Percentiles rank a stretch among this genome's conserved stretches.
phyloP scores from a whole-genome alignment of 306 rosid genomes.

The Arachis stenosperma region DNA sequence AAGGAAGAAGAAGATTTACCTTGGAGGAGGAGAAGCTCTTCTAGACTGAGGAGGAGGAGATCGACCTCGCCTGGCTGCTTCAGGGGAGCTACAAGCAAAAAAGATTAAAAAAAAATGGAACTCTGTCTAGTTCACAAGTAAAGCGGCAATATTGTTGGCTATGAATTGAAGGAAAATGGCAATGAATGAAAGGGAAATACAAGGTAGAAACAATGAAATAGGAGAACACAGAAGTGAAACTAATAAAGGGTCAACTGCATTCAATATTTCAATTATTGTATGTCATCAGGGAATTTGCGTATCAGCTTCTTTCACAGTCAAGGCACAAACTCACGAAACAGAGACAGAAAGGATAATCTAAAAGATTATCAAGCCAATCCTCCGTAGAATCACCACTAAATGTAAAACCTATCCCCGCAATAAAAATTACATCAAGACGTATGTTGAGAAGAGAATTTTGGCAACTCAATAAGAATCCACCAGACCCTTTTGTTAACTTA shows the following conservation, averaged over 20 bases:
- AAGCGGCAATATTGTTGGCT: not conserved
- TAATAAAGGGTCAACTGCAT: not conserved
- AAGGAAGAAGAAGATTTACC: constrained; percentile 41
- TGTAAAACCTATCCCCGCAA: not conserved
- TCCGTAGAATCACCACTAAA: constrained; percentile 19
- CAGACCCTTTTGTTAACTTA: not conserved
- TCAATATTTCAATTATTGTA: not conserved
- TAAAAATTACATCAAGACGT: constrained; percentile 8
- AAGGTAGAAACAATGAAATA: not conserved
- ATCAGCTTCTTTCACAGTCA: not conserved
- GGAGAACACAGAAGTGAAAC: not conserved
- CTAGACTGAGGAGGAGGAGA: constrained; percentile 74
- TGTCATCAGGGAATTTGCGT: not conserved
- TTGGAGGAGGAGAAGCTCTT: constrained; percentile 78
- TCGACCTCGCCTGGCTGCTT: constrained; percentile 66
- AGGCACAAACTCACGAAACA: not conserved
- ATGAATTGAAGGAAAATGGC: not conserved
- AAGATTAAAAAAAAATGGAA: not conserved
- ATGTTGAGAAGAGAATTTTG: not conserved
- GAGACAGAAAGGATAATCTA: constrained; percentile 1
- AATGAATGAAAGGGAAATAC: not conserved
- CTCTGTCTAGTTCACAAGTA: constrained; percentile 7
- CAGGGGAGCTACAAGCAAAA: constrained; percentile 54
- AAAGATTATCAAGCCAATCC: not conserved
- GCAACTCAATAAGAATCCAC: not conserved